A percentile compares a stretch with the other conserved stretches of the same genome.
Evolutionary conservation across 441 rosid species (phyloP).

Genomic region (Corymbia citriodora): DNA sequence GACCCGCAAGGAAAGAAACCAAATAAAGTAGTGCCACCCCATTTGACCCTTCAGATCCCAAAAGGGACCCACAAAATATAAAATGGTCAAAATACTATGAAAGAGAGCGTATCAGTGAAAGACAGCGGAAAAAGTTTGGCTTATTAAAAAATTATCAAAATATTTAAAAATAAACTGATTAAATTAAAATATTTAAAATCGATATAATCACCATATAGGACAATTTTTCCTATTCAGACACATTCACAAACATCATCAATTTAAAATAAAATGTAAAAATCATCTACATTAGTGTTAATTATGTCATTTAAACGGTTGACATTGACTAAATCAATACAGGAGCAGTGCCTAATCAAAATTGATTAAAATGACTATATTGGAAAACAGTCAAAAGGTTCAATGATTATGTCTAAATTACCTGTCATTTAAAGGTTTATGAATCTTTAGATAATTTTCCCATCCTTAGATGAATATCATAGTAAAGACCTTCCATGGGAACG

Average conservation of each 20-base stretch:
- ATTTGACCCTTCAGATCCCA: background rate
- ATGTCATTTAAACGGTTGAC: background rate
- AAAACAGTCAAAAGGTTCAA: background rate
- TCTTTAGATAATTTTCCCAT: background rate
- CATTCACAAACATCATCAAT: background rate
- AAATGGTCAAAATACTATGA: background rate
- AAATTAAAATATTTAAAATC: no score
- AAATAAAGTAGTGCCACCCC: background rate
- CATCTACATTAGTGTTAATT: no score
- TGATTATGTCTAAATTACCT: background rate
- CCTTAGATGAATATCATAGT: background rate
- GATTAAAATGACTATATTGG: rapidly evolving
- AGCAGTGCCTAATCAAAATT: background rate
- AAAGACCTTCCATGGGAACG: background rate
- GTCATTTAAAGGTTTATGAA: background rate
- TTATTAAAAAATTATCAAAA: background rate
- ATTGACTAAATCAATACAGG: no score
- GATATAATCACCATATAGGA: background rate
- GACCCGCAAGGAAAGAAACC: background rate
- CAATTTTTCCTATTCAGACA: background rate
- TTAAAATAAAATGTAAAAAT: background rate
- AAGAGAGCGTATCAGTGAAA: background rate
- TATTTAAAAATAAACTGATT: no score
- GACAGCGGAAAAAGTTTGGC: background rate
- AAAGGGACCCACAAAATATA: background rate